These are phyloP conservation scores for Nigrospora sphaerica DNA, from an alignment of 2,329 filamentous ascomycete genomes.

Conservation along the genomic window DNA sequence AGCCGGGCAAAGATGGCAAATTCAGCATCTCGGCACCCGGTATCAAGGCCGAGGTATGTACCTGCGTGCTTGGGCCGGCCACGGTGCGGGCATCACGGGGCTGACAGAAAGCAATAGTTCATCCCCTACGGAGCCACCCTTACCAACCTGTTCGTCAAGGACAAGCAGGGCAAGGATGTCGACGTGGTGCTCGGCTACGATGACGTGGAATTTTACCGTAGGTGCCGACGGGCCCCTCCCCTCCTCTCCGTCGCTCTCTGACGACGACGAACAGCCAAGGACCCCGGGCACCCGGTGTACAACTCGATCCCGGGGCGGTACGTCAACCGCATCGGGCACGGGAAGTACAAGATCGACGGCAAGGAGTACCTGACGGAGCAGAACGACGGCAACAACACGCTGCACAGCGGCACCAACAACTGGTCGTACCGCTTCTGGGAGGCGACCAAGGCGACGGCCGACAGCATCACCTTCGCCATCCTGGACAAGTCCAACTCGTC, in stretches of 20 bases:
- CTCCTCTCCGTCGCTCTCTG: constrained; percentile 3
- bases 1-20: constrained; percentile 19
- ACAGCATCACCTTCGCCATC: constrained; percentile 60
- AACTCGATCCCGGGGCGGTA: constrained; percentile 58
- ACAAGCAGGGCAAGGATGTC: constrained; percentile 52
- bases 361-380: constrained; percentile 43
- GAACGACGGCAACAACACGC: constrained; percentile 48
- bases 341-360: constrained; percentile 45
- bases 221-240: constrained; percentile 2
- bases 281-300: constrained; percentile 50
- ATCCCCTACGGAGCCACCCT: constrained; percentile 47
- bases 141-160: constrained; percentile 56
- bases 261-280: constrained; percentile 22
- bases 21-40: constrained; percentile 20
- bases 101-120: constrained; percentile 12
- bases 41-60: constrained; percentile 21
- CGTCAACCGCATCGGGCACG: constrained; percentile 57
- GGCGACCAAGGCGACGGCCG: constrained; percentile 42
- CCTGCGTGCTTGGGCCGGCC: background rate
- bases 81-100: too few species aligned
- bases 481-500: constrained; percentile 51
- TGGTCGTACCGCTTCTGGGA: constrained; percentile 60
- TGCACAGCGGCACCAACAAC: constrained; percentile 52
- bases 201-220: constrained; percentile 49
- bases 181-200: constrained; percentile 60